Conservation (phyloP, 2,329 filamentous ascomycete genomes). For the Cladobotryum protrusum region DNA sequence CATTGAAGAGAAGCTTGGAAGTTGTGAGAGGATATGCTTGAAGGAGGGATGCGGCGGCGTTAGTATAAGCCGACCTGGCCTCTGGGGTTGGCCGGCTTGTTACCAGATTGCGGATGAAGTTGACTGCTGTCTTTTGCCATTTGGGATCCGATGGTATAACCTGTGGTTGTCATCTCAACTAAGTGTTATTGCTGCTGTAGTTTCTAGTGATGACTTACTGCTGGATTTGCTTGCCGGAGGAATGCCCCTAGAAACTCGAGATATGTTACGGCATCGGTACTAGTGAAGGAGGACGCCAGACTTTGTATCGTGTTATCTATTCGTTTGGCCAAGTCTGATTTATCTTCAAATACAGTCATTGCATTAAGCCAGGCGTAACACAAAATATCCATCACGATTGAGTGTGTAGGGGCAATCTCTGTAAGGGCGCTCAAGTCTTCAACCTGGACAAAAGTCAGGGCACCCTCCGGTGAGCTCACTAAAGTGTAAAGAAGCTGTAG, state of each 20-base stretch:
- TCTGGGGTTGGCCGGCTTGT: slow-evolving; percentile 47
- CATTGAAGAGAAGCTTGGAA: slow-evolving; percentile 47
- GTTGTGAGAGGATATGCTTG: slow-evolving; percentile 45
- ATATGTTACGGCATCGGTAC: slow-evolving; percentile 55
- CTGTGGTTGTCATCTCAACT: slow-evolving; percentile 29
- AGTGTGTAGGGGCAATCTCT: slow-evolving; percentile 49
- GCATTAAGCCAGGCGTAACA: slow-evolving; percentile 51
- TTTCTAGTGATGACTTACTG: slow-evolving; percentile 32
- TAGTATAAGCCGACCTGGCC: slow-evolving; percentile 53
- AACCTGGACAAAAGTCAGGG: slow-evolving; percentile 40
- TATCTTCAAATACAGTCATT: slow-evolving; percentile 27
- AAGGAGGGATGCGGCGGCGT: slow-evolving; percentile 51
- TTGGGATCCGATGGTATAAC: slow-evolving; percentile 41
- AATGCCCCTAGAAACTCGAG: slow-evolving; percentile 50
- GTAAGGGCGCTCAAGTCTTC: slow-evolving; percentile 50
- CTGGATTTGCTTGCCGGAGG: slow-evolving; percentile 42
- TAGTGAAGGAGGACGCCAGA: slow-evolving; percentile 48
- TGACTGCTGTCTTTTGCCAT: slow-evolving; percentile 46
- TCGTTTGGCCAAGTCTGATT: slow-evolving; percentile 26
- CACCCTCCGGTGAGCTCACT: slow-evolving; percentile 46
- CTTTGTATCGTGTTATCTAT: slow-evolving; percentile 43
- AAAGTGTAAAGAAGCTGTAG: slow-evolving; percentile 53
- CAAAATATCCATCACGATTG: slow-evolving; percentile 50
- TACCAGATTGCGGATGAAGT: slow-evolving; percentile 48
- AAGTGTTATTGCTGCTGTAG: background rate